Percentiles rank a stretch among this genome's conserved stretches.
Evolutionary conservation across 1,139 yeast genomes (phyloP).

Genomic region (Yamadazyma aaseri): DNA sequence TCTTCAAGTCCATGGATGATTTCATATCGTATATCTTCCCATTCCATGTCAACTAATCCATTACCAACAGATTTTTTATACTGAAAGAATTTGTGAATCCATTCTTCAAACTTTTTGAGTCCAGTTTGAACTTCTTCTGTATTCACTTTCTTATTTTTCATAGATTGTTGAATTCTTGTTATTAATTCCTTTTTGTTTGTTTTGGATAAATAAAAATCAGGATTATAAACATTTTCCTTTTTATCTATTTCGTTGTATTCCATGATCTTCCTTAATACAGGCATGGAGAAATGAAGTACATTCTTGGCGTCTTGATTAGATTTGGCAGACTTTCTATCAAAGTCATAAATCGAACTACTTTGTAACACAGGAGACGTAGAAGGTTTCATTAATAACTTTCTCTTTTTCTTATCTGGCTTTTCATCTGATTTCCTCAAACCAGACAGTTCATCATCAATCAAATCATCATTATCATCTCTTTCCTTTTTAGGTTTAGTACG

Average conservation of each 20-base stretch:
- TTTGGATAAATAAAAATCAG: conserved; percentile 7
- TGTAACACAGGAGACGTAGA: conserved; percentile 14
- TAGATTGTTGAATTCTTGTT: conserved; percentile 4
- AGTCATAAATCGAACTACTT: conserved; percentile 5
- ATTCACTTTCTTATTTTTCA: conserved; percentile 7
- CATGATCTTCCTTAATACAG: conserved; percentile 1
- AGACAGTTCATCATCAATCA: conserved; percentile 10
- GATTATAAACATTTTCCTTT: not conserved
- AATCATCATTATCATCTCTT: conserved; percentile 20
- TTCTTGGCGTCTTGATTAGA: not conserved
- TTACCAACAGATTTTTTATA: conserved; percentile 39
- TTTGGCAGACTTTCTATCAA: conserved; percentile 5
- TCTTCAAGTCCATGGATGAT: conserved; percentile 38
- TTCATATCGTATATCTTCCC: conserved; percentile 47
- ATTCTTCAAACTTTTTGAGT: conserved; percentile 26
- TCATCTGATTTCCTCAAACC: conserved; percentile 6
- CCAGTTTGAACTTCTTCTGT: conserved; percentile 25
- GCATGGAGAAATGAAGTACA: conserved; percentile 5
- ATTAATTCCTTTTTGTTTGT: conserved; percentile 6
- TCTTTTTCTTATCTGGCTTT: conserved; percentile 13
- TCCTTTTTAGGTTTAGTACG: conserved; percentile 32
- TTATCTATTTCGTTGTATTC: conserved; percentile 2
- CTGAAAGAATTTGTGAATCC: conserved; percentile 39
- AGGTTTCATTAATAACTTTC: conserved; percentile 9
- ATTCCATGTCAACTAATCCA: conserved; percentile 43